These are phyloP conservation scores for Cystobasidiaceae sp. DNA, from an alignment of 1,284 basidiomycete species.

Conservation along the genomic window DNA sequence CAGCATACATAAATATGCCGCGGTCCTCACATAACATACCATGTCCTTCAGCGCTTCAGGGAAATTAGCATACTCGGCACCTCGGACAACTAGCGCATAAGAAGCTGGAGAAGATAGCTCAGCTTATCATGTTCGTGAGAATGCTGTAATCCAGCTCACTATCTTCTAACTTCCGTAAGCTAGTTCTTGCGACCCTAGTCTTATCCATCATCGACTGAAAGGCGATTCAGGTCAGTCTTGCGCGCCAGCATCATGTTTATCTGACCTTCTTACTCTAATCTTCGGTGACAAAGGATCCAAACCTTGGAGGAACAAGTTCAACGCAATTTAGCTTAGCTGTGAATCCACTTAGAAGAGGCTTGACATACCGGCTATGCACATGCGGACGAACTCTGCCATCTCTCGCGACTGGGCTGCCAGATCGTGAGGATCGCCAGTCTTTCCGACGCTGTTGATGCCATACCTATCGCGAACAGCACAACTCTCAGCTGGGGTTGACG, in stretches of 20 bases:
- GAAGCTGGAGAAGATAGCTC: constrained; percentile 33
- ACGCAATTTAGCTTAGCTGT: constrained; percentile 15
- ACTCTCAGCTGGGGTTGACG: constrained; percentile 1
- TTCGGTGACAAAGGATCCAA: constrained; percentile 4
- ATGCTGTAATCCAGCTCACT: constrained; percentile 54
- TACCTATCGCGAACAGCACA: constrained; percentile 51
- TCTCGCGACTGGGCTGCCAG: constrained; percentile 50
- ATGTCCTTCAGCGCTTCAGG: constrained; percentile 32
- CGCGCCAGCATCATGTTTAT: constrained; percentile 54
- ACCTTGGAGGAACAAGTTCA: background rate
- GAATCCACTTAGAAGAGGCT: no score
- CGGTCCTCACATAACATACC: background rate
- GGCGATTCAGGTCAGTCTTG: constrained; percentile 64
- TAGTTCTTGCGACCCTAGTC: constrained; percentile 75
- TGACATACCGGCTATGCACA: constrained; percentile 67
- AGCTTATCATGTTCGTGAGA: background rate
- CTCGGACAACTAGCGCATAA: constrained; percentile 40
- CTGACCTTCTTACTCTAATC: constrained; percentile 29
- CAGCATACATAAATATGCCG: no score
- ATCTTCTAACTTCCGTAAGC: constrained; percentile 87
- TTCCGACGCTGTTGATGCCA: constrained; percentile 60
- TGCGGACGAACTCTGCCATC: constrained; percentile 63
- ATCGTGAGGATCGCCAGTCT: constrained; percentile 6
- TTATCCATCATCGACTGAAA: constrained; percentile 76
- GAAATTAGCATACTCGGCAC: constrained; percentile 36